These are phyloP conservation scores for Metschnikowia cubensis DNA, from an alignment of 805 yeast species.

Conservation along the genomic window DNA sequence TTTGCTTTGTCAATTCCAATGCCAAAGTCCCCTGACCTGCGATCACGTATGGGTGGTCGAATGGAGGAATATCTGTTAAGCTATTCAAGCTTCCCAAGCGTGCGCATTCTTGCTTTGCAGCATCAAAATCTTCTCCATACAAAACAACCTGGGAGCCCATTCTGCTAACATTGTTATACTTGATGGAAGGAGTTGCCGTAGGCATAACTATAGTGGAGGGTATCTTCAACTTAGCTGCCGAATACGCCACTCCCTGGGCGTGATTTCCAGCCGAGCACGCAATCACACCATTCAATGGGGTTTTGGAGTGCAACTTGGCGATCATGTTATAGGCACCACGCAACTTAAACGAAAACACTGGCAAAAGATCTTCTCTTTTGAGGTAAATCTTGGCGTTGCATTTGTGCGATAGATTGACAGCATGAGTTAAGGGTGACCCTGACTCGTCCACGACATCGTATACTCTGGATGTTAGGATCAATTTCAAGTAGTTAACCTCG, in stretches of 20 bases:
- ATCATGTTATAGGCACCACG: constrained; percentile 98
- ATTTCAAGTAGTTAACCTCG: constrained; percentile 87
- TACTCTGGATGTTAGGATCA: constrained; percentile 87
- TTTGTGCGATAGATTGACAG: constrained; percentile 68
- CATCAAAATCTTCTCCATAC: constrained; percentile 90
- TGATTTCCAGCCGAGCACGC: constrained; percentile 99
- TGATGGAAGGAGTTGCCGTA: constrained; percentile 91
- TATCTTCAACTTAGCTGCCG: constrained; percentile 78
- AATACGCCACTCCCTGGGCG: constrained; percentile 97
- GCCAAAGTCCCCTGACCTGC: constrained; percentile 99
- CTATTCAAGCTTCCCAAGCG: constrained; percentile 67
- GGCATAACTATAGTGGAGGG: constrained; percentile 99
- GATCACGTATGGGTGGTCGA: constrained; percentile 95
- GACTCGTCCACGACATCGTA: constrained; percentile 80
- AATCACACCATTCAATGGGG: constrained; percentile 79
- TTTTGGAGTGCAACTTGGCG: constrained; percentile 66
- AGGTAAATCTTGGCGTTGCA: constrained; percentile 71
- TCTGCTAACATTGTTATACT: constrained; percentile 85
- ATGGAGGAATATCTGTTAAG: constrained; percentile 92
- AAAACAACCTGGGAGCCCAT: constrained; percentile 92
- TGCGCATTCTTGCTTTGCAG: constrained; percentile 88
- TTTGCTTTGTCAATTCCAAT: constrained; percentile 85
- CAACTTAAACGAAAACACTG: constrained; percentile 92
- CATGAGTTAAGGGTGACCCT: constrained; percentile 81
- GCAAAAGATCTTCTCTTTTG: constrained; percentile 89